Percentiles rank a stretch among this genome's conserved stretches.
These are phyloP conservation scores for Salicornia ramosissima DNA, from an alignment of 148 eudicot genomes.

Conservation along the genomic window DNA sequence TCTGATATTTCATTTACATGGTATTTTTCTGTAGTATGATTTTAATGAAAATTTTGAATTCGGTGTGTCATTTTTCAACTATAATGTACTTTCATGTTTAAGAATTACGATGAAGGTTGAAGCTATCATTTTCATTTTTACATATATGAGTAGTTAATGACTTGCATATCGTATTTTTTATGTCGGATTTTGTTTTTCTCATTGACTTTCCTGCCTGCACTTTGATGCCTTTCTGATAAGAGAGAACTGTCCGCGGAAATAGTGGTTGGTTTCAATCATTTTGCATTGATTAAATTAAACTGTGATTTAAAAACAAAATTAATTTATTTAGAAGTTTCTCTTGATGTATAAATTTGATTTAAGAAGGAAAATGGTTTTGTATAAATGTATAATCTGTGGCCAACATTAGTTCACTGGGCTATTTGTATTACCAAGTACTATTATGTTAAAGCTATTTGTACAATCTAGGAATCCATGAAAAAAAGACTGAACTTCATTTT, in stretches of 20 bases:
- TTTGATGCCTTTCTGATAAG: not conserved
- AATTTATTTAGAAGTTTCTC: not conserved
- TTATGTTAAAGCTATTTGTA: no score
- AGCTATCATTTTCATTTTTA: not conserved
- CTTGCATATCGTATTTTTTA: not conserved
- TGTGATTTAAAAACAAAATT: not conserved
- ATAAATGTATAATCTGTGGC: no score
- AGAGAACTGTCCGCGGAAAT: no score
- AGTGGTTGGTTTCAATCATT: no score
- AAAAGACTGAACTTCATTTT: no score
- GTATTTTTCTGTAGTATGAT: not conserved
- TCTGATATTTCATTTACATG: not conserved
- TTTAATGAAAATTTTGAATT: not conserved
- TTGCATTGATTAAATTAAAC: not conserved
- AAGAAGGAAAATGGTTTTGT: no score
- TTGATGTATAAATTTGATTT: not conserved
- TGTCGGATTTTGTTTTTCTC: not conserved
- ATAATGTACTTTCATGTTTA: not conserved
- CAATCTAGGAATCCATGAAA: no score
- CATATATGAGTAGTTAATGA: not conserved
- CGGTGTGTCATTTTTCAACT: not conserved
- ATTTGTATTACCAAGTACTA: no score
- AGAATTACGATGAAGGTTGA: not conserved
- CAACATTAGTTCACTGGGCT: no score
- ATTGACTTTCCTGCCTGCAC: slow-evolving; percentile 1